phyloP scores from a whole-genome alignment of 768 basidiomycete genomes.

The Leucosporidium scottii region DNA sequence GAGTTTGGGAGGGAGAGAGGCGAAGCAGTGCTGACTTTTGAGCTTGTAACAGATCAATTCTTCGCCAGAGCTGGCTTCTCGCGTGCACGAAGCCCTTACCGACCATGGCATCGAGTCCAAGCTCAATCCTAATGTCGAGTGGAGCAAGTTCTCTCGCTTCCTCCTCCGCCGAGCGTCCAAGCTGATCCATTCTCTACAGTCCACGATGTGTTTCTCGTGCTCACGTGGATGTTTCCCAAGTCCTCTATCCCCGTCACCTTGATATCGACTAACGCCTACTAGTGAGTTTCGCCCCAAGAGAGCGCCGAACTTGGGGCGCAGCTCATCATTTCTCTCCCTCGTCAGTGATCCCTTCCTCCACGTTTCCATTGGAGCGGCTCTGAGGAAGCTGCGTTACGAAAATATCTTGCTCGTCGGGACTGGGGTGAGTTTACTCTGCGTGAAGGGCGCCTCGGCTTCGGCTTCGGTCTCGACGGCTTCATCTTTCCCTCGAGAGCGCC shows the following conservation, averaged over 20 bases:
- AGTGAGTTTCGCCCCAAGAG: not conserved
- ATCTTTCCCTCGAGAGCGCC: no score
- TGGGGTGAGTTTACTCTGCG: not conserved
- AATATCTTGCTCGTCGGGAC: constrained; percentile 25
- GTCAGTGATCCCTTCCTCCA: constrained; percentile 20
- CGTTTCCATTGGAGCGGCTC: constrained; percentile 24
- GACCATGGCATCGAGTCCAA: constrained; percentile 15
- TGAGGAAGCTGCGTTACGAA: constrained; percentile 16
- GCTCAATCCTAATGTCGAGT: constrained; percentile 29
- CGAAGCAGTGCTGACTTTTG: not conserved
- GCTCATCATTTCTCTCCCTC: not conserved
- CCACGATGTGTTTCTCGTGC: constrained; percentile 16
- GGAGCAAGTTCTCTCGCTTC: not conserved
- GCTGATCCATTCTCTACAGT: not conserved
- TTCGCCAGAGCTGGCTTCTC: not conserved
- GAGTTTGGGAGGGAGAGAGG: not conserved
- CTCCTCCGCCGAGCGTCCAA: not conserved
- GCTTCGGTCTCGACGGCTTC: no score
- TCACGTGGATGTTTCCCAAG: constrained; percentile 31
- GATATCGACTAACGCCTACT: constrained; percentile 28
- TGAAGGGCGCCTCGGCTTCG: no score
- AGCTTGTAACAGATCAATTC: not conserved
- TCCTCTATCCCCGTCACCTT: constrained; percentile 4
- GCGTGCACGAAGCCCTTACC: not conserved
- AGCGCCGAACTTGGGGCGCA: not conserved